Base-by-base conservation (phyloP, 2,329 filamentous ascomycete genomes). In the Talaromyces atroroseus region DNA sequence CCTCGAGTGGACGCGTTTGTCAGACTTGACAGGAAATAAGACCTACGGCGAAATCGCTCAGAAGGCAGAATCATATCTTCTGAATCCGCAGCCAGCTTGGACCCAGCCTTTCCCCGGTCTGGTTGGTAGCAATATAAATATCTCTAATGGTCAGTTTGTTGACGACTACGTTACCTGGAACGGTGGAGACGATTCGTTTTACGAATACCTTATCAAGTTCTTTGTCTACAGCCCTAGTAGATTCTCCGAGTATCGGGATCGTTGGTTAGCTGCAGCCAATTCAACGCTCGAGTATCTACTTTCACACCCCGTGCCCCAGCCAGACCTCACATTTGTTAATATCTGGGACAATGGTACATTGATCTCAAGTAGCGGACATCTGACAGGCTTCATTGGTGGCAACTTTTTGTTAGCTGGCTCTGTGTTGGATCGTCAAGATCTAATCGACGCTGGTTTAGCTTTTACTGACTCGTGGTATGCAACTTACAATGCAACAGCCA, bases 161-260 rank as follows among this genome's bases (percentile, higher is more conserved):
- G 82, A 92, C 66, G 80, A 80, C 23, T 65, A 62, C 1, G 90
- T 91, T 52, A 87, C 88, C 46, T 95, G 90, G 90, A 81, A 82
- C 40, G 89, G 87, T 51, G 87, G 88, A 6, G 82, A 81, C 29
- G 90, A 95, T 70, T 89, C 85, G 45, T 95, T 87, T 74, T 95
- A 95, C 74, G 90, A 95, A 73, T 95, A 95, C 65, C 81, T 95
- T 32, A 86, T 95, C 71, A 95, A 95, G 77, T 92, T 94, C 88
- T 95, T 86, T 65, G 72, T 92, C 54, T 95, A 95, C 69, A 87
- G 92, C 66, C 78, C 83, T 0, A 63, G 69, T 5, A 79, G 83
- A 2, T 95, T 88, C 64, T 71, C 65, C 1, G 60, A 71, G 2
- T 90, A 92, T 74, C 84, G 80, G 64, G 86, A 92, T 60, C 83